Evolutionary conservation across 257 asterid species (phyloP).

Genomic region (Jacaranda copaia): DNA sequence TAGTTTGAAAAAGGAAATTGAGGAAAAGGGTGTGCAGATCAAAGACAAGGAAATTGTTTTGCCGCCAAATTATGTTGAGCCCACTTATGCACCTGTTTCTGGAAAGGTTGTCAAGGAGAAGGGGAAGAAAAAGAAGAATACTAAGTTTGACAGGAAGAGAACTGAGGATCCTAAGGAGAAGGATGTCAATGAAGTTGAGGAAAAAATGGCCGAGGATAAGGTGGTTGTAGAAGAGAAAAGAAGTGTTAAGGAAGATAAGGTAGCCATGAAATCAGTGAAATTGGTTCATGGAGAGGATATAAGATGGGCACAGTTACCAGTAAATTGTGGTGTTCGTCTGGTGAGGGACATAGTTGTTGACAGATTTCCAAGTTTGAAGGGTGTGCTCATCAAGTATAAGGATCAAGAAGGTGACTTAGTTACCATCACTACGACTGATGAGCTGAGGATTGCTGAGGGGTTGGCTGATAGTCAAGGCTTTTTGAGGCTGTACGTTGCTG

Average conservation of each 20-base stretch:
- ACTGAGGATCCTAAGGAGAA: conserved; percentile 53
- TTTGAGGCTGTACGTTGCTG: conserved; percentile 75
- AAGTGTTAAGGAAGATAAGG: conserved; percentile 75
- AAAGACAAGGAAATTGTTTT: conserved; percentile 62
- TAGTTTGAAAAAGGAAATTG: conserved; percentile 55
- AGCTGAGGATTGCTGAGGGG: conserved; percentile 86
- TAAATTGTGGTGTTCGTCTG: conserved; percentile 63
- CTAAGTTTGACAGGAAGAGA: conserved; percentile 55
- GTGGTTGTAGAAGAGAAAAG: conserved; percentile 71
- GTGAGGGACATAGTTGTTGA: conserved; percentile 77
- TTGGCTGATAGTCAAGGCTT: conserved; percentile 72
- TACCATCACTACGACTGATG: conserved; percentile 85
- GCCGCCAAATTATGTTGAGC: conserved; percentile 51
- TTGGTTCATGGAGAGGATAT: conserved; percentile 85
- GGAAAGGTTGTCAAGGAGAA: conserved; percentile 55
- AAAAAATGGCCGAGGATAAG: conserved; percentile 70
- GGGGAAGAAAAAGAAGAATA: conserved; percentile 65
- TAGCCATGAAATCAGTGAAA: conserved; percentile 67
- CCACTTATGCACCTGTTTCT: conserved; percentile 42
- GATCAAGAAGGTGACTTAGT: conserved; percentile 95
- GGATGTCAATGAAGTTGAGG: conserved; percentile 56
- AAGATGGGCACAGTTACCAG: conserved; percentile 84
- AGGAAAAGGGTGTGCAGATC: conserved; percentile 56
- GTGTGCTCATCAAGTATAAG: conserved; percentile 83
- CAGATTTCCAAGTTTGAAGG: conserved; percentile 78